phyloP scores from a whole-genome alignment of 768 basidiomycete genomes.

The Leccinum boreale region DNA sequence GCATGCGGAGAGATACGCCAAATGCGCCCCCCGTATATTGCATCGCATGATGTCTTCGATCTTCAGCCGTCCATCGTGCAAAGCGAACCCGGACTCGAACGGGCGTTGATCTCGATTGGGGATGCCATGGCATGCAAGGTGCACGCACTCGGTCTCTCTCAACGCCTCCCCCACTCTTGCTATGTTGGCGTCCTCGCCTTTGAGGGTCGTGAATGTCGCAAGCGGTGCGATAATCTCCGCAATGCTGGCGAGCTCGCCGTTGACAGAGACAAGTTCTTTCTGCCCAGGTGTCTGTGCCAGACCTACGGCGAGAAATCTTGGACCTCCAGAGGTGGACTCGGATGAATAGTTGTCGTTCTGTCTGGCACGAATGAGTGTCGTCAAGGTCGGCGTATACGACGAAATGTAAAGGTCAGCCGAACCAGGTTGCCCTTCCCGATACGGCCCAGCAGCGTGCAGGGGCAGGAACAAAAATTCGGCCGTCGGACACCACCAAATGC shows the following conservation, averaged over 20 bases:
- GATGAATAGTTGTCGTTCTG: background rate
- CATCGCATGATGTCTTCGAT: slow-evolving; percentile 9
- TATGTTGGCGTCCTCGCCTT: background rate
- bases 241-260: background rate
- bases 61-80: background rate
- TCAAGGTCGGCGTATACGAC: background rate
- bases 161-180: slow-evolving; percentile 3
- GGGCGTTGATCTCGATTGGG: slow-evolving; percentile 6
- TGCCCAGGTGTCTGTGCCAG: background rate
- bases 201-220: background rate
- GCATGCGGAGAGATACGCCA: slow-evolving; percentile 23
- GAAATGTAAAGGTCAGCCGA: background rate
- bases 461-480: background rate
- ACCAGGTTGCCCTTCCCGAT: background rate
- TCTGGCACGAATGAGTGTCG: background rate
- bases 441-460: background rate
- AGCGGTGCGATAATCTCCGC: background rate
- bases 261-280: background rate
- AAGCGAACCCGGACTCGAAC: slow-evolving; percentile 14
- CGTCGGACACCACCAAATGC: background rate
- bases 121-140: slow-evolving; percentile 25
- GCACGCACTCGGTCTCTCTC: slow-evolving; percentile 12
- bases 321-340: background rate
- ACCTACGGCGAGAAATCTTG: background rate
- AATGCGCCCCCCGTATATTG: slow-evolving; percentile 3